These are phyloP conservation scores for Pinus albicaulis DNA, from an alignment of 75 land plant species.

Conservation along the genomic window DNA sequence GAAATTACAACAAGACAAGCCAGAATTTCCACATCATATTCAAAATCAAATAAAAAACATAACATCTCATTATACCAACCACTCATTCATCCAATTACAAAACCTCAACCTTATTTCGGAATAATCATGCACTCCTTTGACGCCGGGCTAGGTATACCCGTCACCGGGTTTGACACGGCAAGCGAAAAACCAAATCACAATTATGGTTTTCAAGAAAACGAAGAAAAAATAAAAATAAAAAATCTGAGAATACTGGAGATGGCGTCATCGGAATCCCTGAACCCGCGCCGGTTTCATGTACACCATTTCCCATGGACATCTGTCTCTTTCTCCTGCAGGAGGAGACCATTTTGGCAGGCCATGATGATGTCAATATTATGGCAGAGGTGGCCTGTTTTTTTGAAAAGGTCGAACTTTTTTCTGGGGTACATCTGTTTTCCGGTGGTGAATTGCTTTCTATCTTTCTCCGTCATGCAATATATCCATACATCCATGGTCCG, in stretches of 20 bases:
- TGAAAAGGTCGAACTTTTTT: background rate
- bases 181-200: no score
- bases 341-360: background rate
- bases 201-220: background rate
- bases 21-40: no score
- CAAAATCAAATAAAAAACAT: no score
- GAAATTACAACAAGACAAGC: no score
- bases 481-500: background rate
- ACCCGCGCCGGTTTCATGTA: slow-evolving; percentile 1
- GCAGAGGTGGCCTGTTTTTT: background rate
- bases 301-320: slow-evolving; percentile 8
- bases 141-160: no score
- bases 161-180: no score
- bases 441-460: background rate
- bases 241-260: background rate
- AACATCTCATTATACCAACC: no score
- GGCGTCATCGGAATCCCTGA: slow-evolving; percentile 4
- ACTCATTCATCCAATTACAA: no score
- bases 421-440: background rate
- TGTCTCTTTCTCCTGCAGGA: slow-evolving; percentile 3
- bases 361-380: slow-evolving; percentile 7
- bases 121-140: no score
- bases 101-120: no score
- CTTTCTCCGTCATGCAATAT: background rate
- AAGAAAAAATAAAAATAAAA: background rate